A percentile compares a stretch with the other conserved stretches of the same genome.
Conservation (phyloP, 202 grass and related monocot species). For the Schoenoplectus tabernaemontani region DNA sequence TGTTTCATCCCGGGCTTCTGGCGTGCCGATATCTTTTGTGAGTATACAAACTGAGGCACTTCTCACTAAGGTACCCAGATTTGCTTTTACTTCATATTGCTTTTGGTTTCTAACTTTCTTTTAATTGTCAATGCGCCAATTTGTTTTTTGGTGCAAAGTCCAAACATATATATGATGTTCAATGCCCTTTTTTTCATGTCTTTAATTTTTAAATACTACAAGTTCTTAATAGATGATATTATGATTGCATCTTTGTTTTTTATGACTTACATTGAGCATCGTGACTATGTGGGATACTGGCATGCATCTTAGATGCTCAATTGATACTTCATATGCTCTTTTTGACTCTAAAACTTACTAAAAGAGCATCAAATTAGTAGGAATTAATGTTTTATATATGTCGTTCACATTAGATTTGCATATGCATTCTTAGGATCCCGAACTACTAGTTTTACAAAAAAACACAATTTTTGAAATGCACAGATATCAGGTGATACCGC, state of each 20-base stretch:
- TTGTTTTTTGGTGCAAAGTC: neutral
- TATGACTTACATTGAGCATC: too few relatives aligned
- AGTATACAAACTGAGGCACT: slow-evolving; percentile 76
- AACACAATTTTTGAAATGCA: neutral
- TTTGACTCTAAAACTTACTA: too few relatives aligned
- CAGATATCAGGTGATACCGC: slow-evolving; percentile 77
- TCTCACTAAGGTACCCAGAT: slow-evolving; percentile 68
- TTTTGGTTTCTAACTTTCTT: neutral
- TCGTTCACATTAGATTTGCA: neutral
- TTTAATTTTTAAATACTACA: neutral
- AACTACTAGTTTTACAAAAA: neutral
- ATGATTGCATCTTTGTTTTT: too few relatives aligned
- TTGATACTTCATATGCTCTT: too few relatives aligned
- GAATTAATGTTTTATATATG: too few relatives aligned
- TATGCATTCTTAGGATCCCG: neutral
- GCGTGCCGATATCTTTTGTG: slow-evolving; percentile 48
- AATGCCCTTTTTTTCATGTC: neutral
- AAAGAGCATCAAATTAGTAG: too few relatives aligned
- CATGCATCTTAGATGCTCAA: too few relatives aligned
- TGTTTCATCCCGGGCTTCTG: slow-evolving; percentile 42
- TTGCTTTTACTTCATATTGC: neutral
- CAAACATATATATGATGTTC: neutral
- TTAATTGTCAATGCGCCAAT: neutral
- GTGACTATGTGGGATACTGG: too few relatives aligned
- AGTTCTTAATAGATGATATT: too few relatives aligned